A percentile compares a stretch with the other conserved stretches of the same genome.
Conservation (phyloP, 768 basidiomycete species). For the Lepiota brunneoincarnata region DNA sequence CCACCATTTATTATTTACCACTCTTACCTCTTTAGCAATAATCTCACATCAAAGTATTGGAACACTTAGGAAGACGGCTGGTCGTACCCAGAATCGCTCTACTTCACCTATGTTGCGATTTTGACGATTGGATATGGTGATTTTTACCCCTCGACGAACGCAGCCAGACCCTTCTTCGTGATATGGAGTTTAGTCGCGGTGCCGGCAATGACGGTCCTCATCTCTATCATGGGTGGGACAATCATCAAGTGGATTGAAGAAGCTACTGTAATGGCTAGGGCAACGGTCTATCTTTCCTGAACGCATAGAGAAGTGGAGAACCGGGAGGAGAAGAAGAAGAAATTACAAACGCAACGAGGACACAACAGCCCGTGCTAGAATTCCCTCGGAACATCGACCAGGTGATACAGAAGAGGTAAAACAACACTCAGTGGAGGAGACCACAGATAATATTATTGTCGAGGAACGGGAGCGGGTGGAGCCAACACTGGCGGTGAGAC, state of each 20-base stretch:
- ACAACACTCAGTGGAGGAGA: too few species aligned
- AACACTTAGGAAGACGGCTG: constrained; percentile 17
- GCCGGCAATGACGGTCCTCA: constrained; percentile 38
- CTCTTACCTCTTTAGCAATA: not conserved
- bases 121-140: constrained; percentile 43
- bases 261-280: constrained; percentile 28
- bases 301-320: constrained; percentile 3
- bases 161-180: constrained; percentile 40
- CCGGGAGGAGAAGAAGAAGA: constrained; percentile 5
- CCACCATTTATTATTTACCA: not conserved
- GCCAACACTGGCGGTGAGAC: constrained; percentile 19
- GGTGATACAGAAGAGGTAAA: too few species aligned
- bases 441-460: too few species aligned
- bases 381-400: too few species aligned
- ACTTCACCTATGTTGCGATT: constrained; percentile 36
- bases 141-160: constrained; percentile 30
- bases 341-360: too few species aligned
- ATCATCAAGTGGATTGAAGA: constrained; percentile 37
- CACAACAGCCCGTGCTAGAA: too few species aligned
- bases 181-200: constrained; percentile 39
- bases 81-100: constrained; percentile 37
- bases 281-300: constrained; percentile 27
- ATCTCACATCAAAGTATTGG: constrained; percentile 19
- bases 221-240: constrained; percentile 48
- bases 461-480: too few species aligned